Percentiles rank a stretch among this genome's conserved stretches.
These are phyloP conservation scores for Pythium phragmitis DNA, from an alignment of 352 stramenopile genomes.

Conservation along the genomic window DNA sequence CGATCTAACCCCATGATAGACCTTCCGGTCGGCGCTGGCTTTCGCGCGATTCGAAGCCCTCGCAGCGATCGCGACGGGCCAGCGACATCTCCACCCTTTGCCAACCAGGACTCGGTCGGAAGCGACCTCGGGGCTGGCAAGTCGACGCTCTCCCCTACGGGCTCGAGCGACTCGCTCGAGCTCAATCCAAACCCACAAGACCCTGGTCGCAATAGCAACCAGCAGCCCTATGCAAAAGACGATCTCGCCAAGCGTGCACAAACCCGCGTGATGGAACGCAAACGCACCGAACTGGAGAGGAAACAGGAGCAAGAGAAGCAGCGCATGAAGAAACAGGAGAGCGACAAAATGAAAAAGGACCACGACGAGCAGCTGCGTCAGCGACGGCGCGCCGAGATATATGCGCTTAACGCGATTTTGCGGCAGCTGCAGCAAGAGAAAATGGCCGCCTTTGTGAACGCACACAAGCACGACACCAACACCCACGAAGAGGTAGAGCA, in stretches of 20 bases:
- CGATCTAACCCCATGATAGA: conserved; percentile 1
- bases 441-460: conserved; percentile 45
- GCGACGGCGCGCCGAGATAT: conserved; percentile 65
- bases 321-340: conserved; percentile 40
- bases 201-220: background rate
- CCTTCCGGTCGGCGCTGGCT: conserved; percentile 47
- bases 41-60: conserved; percentile 50
- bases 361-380: conserved; percentile 43
- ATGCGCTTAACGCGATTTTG: conserved; percentile 66
- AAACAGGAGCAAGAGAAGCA: conserved; percentile 48
- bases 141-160: conserved; percentile 9
- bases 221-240: conserved; percentile 4
- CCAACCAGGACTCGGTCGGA: conserved; percentile 19
- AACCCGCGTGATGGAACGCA: conserved; percentile 53
- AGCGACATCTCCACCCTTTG: background rate
- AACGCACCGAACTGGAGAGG: conserved; percentile 54
- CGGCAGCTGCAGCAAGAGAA: conserved; percentile 67
- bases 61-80: conserved; percentile 9
- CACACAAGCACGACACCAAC: conserved; percentile 28
- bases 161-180: conserved; percentile 23
- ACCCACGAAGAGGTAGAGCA: conserved; percentile 3
- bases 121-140: conserved; percentile 6
- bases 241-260: conserved; percentile 49
- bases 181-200: conserved; percentile 1
- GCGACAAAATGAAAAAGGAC: conserved; percentile 50